Base-by-base conservation (phyloP, 768 basidiomycete species). In the Basidioascus undulatus region DNA sequence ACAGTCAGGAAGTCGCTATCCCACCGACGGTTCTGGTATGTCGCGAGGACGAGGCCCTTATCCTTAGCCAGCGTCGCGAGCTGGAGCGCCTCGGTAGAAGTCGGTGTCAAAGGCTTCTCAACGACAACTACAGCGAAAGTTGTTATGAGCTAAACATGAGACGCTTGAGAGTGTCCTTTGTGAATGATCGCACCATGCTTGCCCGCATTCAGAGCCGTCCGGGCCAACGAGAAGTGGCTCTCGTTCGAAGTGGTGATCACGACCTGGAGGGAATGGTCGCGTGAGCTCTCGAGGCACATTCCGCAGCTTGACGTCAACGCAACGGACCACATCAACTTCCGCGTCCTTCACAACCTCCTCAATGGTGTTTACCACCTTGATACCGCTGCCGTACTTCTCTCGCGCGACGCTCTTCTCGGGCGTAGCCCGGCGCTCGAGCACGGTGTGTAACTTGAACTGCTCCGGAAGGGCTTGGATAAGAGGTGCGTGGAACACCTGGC, bases 1-100 rank as follows among this genome's bases (percentile, higher is more conserved):
- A 81, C 57, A 6, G 76, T 67, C 30, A 78, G 61, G 57, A 72
- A 79, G 52, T 82, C 78, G 3, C 73, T 71, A 57, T 80, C 77
- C 70, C 72, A 80, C 42, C 77, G 66, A 37, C 78, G 65, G 53
- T 76, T 45, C 35, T 43, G 48, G 46, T 45, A 51, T 18, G 46
- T 47, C 7, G 53, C 80, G 16, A 80, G 59, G 25, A 79, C 64
- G 21, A 74, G 61, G 15, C 64, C 61, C 50, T 74, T 74, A 10
- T 63, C 54, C 44, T 60, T 63, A 3, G 78, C 76, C 32, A 80
- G 57, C 11, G 55, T 55, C 12, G 65, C 67, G 23, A 82, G 68
- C 45, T 74, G 70, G 39, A 54, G 57, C 4, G 75, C 75, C 50
- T 80, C 64, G 13, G 58, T 55, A 1, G 58, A 59, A 2, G 69